Evolutionary conservation across 2,329 filamentous ascomycete species (phyloP).

Genomic region (Fusarium devonianum): DNA sequence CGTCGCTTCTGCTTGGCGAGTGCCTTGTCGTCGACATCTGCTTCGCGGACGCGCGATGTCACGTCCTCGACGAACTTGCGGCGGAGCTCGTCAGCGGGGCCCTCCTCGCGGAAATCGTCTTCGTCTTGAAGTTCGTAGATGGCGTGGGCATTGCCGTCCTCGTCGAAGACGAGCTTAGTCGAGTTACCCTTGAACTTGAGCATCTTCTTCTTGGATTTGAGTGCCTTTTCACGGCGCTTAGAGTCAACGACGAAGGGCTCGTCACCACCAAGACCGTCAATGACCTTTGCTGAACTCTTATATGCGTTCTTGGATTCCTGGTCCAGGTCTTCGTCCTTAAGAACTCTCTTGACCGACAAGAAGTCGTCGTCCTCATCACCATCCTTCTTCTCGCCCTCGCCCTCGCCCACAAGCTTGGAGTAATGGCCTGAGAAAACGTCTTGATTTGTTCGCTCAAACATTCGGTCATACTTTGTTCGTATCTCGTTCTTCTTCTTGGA

Average conservation of each 20-base stretch:
- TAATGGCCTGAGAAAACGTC: slow-evolving; percentile 96
- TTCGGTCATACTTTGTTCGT: slow-evolving; percentile 93
- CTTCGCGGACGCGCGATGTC: slow-evolving; percentile 71
- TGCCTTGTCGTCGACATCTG: slow-evolving; percentile 84
- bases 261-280: slow-evolving; percentile 73
- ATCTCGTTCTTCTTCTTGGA: slow-evolving; percentile 74
- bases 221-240: slow-evolving; percentile 93
- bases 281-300: slow-evolving; percentile 59
- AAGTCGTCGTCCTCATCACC: slow-evolving; percentile 80
- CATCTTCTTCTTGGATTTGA: slow-evolving; percentile 93
- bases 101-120: slow-evolving; percentile 77
- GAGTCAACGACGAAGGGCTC: slow-evolving; percentile 87
- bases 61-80: slow-evolving; percentile 81
- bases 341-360: slow-evolving; percentile 86
- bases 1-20: slow-evolving; percentile 78
- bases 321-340: slow-evolving; percentile 72
- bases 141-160: slow-evolving; percentile 84
- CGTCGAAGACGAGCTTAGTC: slow-evolving; percentile 88
- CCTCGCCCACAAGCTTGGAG: slow-evolving; percentile 78
- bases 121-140: slow-evolving; percentile 90
- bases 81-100: slow-evolving; percentile 78
- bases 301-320: slow-evolving; percentile 56
- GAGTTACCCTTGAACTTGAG: slow-evolving; percentile 89
- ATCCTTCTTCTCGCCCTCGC: slow-evolving; percentile 55
- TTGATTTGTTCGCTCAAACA: slow-evolving; percentile 97